Evolutionary conservation across 1,284 basidiomycete species (phyloP).

Genomic region (Hemileia vastatrix): DNA sequence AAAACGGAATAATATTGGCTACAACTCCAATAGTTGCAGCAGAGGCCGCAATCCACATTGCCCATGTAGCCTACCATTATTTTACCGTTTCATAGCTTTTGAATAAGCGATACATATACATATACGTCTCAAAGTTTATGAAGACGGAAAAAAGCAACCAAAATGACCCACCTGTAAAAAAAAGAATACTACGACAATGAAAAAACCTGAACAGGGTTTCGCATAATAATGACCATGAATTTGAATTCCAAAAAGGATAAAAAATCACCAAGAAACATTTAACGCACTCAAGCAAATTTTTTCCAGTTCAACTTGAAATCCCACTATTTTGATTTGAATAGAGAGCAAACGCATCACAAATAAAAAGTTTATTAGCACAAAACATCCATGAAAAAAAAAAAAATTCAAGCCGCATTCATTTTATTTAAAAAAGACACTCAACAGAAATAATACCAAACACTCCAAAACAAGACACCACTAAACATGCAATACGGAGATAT

Average conservation of each 20-base stretch:
- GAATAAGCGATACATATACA: neutral
- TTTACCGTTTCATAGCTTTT: neutral
- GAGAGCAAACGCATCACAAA: neutral
- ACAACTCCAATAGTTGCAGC: conserved; percentile 30
- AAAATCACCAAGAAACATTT: conserved; percentile 14
- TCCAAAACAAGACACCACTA: conserved; percentile 17
- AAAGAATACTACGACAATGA: conserved; percentile 32
- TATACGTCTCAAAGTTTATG: neutral
- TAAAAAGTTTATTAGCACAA: neutral
- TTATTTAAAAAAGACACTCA: neutral
- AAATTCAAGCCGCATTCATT: too few relatives aligned
- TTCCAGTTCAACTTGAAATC: conserved; percentile 10
- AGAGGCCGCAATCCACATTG: conserved; percentile 33
- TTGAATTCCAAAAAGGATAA: conserved; percentile 22
- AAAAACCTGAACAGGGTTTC: conserved; percentile 24
- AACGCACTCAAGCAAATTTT: conserved; percentile 18
- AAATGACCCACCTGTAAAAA: conserved; percentile 27
- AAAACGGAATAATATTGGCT: conserved; percentile 35
- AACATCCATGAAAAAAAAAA: neutral
- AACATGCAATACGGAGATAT: conserved; percentile 14
- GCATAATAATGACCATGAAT: neutral
- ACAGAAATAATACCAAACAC: conserved; percentile 16
- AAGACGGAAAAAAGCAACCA: neutral
- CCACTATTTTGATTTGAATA: too few relatives aligned
- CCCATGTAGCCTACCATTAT: conserved; percentile 30